Evolutionary conservation across 495 filamentous ascomycete genomes (phyloP).

Genomic region (Lepidopterella palustris): DNA sequence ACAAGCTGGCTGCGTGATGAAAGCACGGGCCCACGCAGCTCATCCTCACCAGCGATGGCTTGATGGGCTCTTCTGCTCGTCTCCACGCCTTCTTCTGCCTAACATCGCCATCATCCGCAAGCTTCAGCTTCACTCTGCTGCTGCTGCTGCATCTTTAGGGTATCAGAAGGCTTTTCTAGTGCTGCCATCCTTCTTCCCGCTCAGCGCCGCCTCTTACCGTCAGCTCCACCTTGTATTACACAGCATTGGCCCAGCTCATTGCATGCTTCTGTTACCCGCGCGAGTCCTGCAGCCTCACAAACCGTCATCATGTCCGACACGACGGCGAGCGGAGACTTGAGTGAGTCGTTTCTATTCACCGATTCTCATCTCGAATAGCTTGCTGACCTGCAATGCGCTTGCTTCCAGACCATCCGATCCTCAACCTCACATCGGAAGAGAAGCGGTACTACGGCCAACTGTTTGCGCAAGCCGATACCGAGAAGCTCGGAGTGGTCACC

Average conservation of each 20-base stretch:
- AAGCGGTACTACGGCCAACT: constrained; percentile 88
- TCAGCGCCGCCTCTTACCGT: constrained; percentile 2
- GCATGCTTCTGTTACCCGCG: constrained; percentile 23
- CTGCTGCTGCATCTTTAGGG: not conserved
- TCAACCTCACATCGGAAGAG: constrained; percentile 87
- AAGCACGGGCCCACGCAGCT: not conserved
- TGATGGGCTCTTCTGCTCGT: not conserved
- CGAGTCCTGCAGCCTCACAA: constrained; percentile 13
- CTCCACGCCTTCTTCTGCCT: not conserved
- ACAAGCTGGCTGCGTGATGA: constrained; percentile 3
- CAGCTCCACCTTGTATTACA: constrained; percentile 23
- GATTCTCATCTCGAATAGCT: not conserved
- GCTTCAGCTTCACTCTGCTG: not conserved
- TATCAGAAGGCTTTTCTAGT: not conserved
- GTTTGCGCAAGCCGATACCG: constrained; percentile 82
- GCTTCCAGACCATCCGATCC: constrained; percentile 48
- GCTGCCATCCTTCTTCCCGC: constrained; percentile 13
- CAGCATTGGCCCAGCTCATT: constrained; percentile 24
- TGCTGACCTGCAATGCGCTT: constrained; percentile 15
- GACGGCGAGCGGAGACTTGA: constrained; percentile 17
- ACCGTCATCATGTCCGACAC: constrained; percentile 23
- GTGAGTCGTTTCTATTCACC: constrained; percentile 9
- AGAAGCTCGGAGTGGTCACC: constrained; percentile 86
- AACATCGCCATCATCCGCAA: not conserved
- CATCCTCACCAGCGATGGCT: not conserved